These are phyloP conservation scores for Prunus dulcis DNA, from an alignment of 306 rosid genomes.

Conservation along the genomic window DNA sequence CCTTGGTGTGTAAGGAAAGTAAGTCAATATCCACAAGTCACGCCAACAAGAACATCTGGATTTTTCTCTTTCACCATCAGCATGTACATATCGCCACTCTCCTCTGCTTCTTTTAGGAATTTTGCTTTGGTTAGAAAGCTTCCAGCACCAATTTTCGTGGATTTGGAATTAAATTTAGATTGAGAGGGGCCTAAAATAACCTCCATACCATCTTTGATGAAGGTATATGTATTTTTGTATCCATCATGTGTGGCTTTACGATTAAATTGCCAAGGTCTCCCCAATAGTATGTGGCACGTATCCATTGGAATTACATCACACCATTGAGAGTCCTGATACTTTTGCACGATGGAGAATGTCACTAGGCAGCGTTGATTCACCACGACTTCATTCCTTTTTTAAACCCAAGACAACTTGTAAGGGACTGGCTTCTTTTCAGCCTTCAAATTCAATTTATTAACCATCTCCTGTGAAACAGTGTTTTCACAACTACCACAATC, in stretches of 20 bases:
- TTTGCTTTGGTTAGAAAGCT: background rate
- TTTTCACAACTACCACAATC: background rate
- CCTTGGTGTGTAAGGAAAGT: no score
- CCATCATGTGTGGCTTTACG: background rate
- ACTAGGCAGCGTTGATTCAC: background rate
- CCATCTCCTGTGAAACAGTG: background rate
- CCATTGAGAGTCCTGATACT: background rate
- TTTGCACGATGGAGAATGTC: background rate
- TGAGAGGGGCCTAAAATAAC: background rate
- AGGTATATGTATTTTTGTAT: background rate
- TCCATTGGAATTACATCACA: background rate
- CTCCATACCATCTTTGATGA: background rate
- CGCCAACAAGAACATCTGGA: no score
- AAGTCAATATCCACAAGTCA: no score
- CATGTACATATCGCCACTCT: background rate
- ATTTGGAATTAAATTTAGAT: background rate
- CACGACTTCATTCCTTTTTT: background rate
- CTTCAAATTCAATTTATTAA: background rate
- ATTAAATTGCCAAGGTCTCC: background rate
- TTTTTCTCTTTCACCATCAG: background rate
- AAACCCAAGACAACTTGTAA: background rate
- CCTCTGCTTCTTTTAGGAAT: background rate
- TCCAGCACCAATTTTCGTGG: background rate
- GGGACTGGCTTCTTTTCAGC: background rate
- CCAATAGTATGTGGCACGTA: background rate